Conservation (phyloP, 1,284 basidiomycete species). For the Boletus mariae region DNA sequence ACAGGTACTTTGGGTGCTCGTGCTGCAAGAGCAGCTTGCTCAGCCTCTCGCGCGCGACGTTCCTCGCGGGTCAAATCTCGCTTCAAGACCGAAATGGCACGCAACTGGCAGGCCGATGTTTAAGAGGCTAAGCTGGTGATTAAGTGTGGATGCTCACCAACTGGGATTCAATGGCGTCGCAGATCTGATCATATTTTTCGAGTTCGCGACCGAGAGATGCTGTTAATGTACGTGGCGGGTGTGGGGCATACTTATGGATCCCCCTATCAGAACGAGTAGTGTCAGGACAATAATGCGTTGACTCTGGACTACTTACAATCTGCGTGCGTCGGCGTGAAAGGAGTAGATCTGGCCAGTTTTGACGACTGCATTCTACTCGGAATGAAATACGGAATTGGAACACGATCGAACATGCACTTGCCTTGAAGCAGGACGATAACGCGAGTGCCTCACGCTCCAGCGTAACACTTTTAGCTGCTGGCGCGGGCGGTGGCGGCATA, state of each 20-base stretch:
- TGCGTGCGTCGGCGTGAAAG: slow-evolving; percentile 61
- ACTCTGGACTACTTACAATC: slow-evolving; percentile 46
- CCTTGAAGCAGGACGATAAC: slow-evolving; percentile 55
- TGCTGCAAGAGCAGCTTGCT: slow-evolving; percentile 40
- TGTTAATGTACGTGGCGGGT: slow-evolving; percentile 61
- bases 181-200: slow-evolving; percentile 73
- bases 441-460: slow-evolving; percentile 62
- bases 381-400: not conserved
- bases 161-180: slow-evolving; percentile 68
- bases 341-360: slow-evolving; percentile 67
- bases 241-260: slow-evolving; percentile 54
- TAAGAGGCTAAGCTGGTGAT: not conserved
- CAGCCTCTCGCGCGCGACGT: slow-evolving; percentile 46
- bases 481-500: slow-evolving; percentile 61
- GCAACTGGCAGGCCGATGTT: slow-evolving; percentile 41
- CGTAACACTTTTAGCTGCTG: slow-evolving; percentile 43
- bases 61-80: slow-evolving; percentile 63
- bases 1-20: slow-evolving; percentile 28
- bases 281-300: not conserved
- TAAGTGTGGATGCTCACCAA: slow-evolving; percentile 44
- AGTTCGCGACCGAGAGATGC: slow-evolving; percentile 64
- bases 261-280: slow-evolving; percentile 35
- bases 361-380: slow-evolving; percentile 54
- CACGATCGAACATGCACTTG: slow-evolving; percentile 21
- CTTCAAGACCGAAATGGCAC: slow-evolving; percentile 66